phyloP scores from a whole-genome alignment of 2,329 filamentous ascomycete species.

The Sclerotinia trifoliorum region DNA sequence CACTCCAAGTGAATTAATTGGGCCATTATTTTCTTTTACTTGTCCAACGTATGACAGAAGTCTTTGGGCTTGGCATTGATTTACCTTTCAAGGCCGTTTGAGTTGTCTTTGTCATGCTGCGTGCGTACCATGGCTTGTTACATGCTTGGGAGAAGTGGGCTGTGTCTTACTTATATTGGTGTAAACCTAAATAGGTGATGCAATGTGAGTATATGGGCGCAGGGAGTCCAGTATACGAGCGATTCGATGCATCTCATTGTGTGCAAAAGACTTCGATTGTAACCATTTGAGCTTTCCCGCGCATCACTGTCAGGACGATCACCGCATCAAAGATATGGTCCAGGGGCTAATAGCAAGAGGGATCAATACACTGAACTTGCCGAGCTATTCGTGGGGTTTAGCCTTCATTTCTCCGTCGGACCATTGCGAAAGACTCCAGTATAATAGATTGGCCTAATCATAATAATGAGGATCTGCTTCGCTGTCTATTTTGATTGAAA shows the following conservation, averaged over 20 bases:
- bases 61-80: background rate
- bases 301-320: no score
- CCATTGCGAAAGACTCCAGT: background rate
- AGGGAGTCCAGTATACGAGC: background rate
- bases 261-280: no score
- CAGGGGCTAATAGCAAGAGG: conserved; percentile 15
- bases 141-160: conserved; percentile 3
- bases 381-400: conserved; percentile 9
- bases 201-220: background rate
- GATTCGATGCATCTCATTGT: background rate
- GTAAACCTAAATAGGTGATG: background rate
- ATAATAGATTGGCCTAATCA: background rate
- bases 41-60: background rate
- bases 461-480: background rate
- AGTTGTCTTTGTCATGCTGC: background rate
- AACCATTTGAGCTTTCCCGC: background rate
- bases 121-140: background rate
- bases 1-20: background rate
- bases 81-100: background rate
- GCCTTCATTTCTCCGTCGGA: background rate
- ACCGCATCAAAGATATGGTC: background rate
- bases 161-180: conserved; percentile 6
- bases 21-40: background rate
- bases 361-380: conserved; percentile 1
- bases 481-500: background rate